These are phyloP conservation scores for Tolypocladium album DNA, from an alignment of 2,329 filamentous ascomycete species.

Conservation along the genomic window DNA sequence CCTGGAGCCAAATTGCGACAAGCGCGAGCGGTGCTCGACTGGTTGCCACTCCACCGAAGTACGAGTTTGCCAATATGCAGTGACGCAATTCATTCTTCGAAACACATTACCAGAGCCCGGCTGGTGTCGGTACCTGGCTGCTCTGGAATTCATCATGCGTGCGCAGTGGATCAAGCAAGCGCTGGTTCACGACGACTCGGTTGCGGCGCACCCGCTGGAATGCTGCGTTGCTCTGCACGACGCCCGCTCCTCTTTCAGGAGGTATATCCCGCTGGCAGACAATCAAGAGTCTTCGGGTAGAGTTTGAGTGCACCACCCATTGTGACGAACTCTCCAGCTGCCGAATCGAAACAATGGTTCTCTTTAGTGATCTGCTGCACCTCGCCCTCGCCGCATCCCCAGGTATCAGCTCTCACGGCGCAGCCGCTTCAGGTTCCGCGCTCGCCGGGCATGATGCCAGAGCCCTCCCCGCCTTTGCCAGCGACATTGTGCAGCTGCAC, in stretches of 20 bases:
- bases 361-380: conserved; percentile 5
- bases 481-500: conserved; percentile 5
- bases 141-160: background rate
- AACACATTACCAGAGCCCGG: background rate
- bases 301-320: conserved; percentile 1
- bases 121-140: background rate
- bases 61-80: background rate
- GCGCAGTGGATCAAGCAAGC: background rate
- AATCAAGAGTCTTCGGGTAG: background rate
- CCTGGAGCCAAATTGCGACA: background rate
- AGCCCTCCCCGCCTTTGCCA: conserved; percentile 5
- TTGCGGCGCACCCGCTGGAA: conserved; percentile 14
- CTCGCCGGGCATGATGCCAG: background rate
- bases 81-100: background rate
- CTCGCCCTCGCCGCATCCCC: conserved; percentile 4
- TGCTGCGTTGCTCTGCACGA: conserved; percentile 22
- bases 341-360: conserved; percentile 8
- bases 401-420: background rate
- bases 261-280: conserved; percentile 6
- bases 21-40: background rate
- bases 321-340: background rate
- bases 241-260: conserved; percentile 3
- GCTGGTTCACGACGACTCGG: background rate
- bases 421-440: background rate
- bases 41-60: background rate